Base-by-base conservation (phyloP, 805 yeast species). In the Osmozyma mogii region DNA sequence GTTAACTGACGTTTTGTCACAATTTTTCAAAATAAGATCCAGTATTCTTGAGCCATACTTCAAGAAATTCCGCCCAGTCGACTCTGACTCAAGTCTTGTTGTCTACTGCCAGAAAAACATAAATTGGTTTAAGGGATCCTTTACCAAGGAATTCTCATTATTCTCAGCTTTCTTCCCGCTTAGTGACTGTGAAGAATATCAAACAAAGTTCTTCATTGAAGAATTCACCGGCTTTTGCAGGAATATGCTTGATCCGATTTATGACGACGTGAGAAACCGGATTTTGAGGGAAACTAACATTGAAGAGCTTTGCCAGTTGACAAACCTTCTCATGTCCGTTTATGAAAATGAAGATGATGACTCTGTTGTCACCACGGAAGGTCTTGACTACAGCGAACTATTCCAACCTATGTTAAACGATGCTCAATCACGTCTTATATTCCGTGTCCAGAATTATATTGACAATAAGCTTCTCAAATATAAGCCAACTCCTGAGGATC, bases 391-490 rank as follows among this genome's bases (percentile, higher is more conserved):
- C 36, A 83, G 77, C 7, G 65, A 63, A 25, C 54, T 85, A 4
- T 78, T 84, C 38, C 72, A 72, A 32, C 88, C 94, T 0, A 70
- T 85, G 8, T 52, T 81, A 15, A 75, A 77, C 33, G 94, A 82
- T 44, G 72, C 79, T 0, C 97, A 89, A 54, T 68, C 84, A 2
- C 63, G 96, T 36, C 61, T 89, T 22, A 78, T 85, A 2, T 83
- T 88, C 52, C 66, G 89, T 41, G 79, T 82, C 9, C 92, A 84
- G 49, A 67, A 71, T 6, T 78, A 70, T 40, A 73, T 84, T 17
- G 89, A 82, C 37, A 72, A 73, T 19, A 75, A 75, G 35, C 72
- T 88, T 30, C 70, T 75, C 11, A 68, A 68, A 19, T 84, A 82
- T 46, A 70, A 62, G 36, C 85, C 94, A 2, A 66, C 70, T 3